Percentiles rank a stretch among this genome's conserved stretches.
These are phyloP conservation scores for Colletotrichum lindemuthianum DNA, from an alignment of 2,329 filamentous ascomycete genomes.

Conservation along the genomic window DNA sequence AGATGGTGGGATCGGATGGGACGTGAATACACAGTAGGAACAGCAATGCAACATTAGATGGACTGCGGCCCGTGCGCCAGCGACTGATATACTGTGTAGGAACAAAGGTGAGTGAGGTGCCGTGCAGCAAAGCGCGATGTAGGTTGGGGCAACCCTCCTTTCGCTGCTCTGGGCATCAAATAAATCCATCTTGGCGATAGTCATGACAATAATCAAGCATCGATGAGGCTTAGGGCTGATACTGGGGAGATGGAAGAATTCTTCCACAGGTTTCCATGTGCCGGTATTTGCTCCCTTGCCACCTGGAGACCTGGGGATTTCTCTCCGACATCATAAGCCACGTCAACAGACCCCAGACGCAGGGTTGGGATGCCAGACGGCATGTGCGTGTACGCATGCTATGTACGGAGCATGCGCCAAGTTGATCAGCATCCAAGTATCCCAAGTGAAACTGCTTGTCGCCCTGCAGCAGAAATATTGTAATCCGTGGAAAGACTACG, in stretches of 20 bases:
- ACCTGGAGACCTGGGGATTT: background rate
- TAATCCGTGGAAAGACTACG: background rate
- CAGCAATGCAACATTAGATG: constrained; percentile 11
- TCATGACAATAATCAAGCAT: no score
- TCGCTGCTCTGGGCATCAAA: no score
- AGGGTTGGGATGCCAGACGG: background rate
- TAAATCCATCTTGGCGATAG: no score
- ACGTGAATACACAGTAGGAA: constrained; percentile 3
- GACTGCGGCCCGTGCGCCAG: constrained; percentile 31
- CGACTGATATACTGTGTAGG: background rate
- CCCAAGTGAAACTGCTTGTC: background rate
- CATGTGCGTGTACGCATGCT: no score
- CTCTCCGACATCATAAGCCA: background rate
- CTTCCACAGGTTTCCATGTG: no score
- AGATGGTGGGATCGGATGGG: constrained; percentile 5
- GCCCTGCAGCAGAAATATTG: background rate
- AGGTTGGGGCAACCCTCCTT: no score
- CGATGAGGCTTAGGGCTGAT: no score
- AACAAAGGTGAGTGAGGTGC: constrained; percentile 17
- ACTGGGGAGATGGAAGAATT: no score
- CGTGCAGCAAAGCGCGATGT: no score
- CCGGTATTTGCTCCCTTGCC: no score
- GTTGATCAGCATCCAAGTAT: background rate
- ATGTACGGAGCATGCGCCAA: background rate
- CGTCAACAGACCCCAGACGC: background rate